Conservation (phyloP, 1,284 basidiomycete species). For the Cutaneotrichosporon cavernicola region DNA sequence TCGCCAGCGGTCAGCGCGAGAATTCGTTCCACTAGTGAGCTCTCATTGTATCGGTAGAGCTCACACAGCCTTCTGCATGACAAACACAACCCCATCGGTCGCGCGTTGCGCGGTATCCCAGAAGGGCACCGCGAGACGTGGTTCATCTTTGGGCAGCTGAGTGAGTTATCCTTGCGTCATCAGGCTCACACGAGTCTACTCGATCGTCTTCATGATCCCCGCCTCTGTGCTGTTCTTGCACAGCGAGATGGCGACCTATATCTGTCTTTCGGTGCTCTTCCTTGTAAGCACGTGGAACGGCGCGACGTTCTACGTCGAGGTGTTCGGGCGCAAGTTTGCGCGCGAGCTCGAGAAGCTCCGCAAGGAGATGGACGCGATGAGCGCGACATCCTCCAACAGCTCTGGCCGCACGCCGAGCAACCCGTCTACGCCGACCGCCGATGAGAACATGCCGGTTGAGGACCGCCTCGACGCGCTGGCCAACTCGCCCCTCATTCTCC, state of each 20-base stretch:
- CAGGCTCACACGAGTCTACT: constrained; percentile 63
- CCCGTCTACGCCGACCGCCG: constrained; percentile 17
- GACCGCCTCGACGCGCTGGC: constrained; percentile 19
- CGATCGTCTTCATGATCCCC: constrained; percentile 79
- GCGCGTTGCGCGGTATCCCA: constrained; percentile 62
- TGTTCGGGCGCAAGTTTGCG: constrained; percentile 94
- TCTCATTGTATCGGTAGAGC: not conserved
- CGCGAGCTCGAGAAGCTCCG: constrained; percentile 81
- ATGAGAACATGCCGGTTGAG: constrained; percentile 3
- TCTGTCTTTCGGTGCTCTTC: constrained; percentile 75
- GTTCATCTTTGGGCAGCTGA: constrained; percentile 82
- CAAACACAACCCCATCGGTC: constrained; percentile 77
- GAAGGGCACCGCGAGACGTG: constrained; percentile 65
- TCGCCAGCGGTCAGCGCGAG: constrained; percentile 78
- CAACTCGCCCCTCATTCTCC: constrained; percentile 42
- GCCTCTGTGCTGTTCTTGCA: constrained; percentile 71
- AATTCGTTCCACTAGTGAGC: constrained; percentile 72
- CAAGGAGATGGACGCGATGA: constrained; percentile 62
- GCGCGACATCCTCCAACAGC: constrained; percentile 30
- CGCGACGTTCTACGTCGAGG: constrained; percentile 76
- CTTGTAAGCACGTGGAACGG: constrained; percentile 66
- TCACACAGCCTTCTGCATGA: constrained; percentile 66
- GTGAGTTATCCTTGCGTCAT: constrained; percentile 55
- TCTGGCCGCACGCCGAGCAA: constrained; percentile 17
- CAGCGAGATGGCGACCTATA: constrained; percentile 68